These are phyloP conservation scores for Moringa oleifera DNA, from an alignment of 345 rosid genomes.

Conservation along the genomic window DNA sequence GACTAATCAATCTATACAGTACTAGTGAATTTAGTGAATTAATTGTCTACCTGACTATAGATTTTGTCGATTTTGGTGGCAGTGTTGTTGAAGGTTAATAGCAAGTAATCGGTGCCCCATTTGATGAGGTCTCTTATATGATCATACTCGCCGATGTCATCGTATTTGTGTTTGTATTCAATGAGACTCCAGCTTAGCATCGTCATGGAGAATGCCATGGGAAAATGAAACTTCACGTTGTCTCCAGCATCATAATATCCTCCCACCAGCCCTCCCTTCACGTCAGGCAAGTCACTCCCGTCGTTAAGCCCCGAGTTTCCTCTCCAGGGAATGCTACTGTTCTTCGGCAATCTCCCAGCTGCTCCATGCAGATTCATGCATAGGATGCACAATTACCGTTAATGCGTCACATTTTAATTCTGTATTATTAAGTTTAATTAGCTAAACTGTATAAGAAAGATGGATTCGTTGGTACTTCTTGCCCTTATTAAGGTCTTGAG, in stretches of 20 bases:
- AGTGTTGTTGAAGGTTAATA: conserved; percentile 66
- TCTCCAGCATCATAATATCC: conserved; percentile 92
- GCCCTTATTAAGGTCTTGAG: too few species aligned
- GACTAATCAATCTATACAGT: too few species aligned
- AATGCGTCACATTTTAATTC: too few species aligned
- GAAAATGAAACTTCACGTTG: conserved; percentile 73
- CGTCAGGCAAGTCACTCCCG: conserved; percentile 38
- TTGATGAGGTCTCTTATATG: conserved; percentile 64
- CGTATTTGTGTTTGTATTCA: conserved; percentile 65
- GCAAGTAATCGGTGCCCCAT: conserved; percentile 88
- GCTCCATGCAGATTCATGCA: conserved; percentile 13
- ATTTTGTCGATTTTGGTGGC: conserved; percentile 56
- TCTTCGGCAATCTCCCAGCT: conserved; percentile 80
- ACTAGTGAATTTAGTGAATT: too few species aligned
- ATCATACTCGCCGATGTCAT: conserved; percentile 50
- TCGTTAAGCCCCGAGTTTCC: conserved; percentile 65
- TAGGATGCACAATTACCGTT: too few species aligned
- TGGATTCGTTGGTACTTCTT: too few species aligned
- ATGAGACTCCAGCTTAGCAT: conserved; percentile 94
- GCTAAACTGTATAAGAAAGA: too few species aligned
- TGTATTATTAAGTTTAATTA: too few species aligned
- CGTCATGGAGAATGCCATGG: conserved; percentile 84
- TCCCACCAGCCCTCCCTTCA: conserved; percentile 58
- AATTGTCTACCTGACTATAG: conserved; percentile 43
- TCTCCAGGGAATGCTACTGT: conserved; percentile 63